Evolutionary conservation across 345 rosid genomes (phyloP).

Genomic region (Heritiera littoralis): DNA sequence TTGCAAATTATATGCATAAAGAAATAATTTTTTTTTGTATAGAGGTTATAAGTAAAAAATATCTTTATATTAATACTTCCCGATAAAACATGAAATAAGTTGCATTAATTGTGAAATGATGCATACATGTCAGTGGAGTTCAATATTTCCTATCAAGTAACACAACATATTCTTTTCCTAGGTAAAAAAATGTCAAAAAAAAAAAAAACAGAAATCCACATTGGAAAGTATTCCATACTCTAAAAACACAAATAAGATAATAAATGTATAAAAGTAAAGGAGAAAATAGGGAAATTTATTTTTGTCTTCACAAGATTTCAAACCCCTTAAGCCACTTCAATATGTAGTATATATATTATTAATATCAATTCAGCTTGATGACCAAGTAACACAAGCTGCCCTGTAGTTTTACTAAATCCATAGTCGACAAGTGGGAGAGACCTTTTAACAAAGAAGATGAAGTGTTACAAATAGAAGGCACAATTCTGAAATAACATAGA

Average conservation of each 20-base stretch:
- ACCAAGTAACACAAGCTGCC: neutral
- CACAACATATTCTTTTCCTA: neutral
- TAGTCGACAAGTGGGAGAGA: neutral
- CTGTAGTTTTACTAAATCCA: neutral
- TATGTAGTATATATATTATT: neutral
- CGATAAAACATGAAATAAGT: neutral
- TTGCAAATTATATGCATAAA: neutral
- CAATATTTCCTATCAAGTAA: neutral
- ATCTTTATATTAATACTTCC: neutral
- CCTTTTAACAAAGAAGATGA: conserved; percentile 5
- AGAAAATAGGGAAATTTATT: neutral
- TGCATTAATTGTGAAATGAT: neutral
- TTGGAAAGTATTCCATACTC: neutral
- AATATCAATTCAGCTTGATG: neutral
- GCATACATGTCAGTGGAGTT: neutral
- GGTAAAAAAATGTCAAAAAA: neutral
- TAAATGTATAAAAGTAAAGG: neutral
- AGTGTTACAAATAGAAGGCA: neutral
- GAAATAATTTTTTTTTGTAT: neutral
- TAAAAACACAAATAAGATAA: neutral
- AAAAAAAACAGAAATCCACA: neutral
- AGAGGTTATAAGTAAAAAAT: neutral
- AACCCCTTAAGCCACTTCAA: neutral
- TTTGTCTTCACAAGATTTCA: neutral
- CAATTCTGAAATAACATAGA: neutral